phyloP scores from a whole-genome alignment of 768 basidiomycete species.

The Mycena epipterygia region DNA sequence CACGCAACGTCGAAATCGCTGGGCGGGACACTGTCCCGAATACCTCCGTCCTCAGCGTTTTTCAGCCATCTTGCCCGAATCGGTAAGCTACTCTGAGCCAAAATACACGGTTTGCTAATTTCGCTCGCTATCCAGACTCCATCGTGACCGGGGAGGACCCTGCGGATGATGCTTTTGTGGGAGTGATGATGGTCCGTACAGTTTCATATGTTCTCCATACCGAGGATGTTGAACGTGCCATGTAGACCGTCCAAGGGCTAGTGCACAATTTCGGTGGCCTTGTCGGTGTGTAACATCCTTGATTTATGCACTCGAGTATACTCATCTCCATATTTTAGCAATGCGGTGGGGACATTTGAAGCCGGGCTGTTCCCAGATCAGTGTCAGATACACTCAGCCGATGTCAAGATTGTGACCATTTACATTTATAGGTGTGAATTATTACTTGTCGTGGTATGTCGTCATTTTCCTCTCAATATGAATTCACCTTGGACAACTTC shows the following conservation, averaged over 20 bases:
- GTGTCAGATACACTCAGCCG: constrained; percentile 66
- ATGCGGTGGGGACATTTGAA: constrained; percentile 83
- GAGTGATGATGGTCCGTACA: constrained; percentile 75
- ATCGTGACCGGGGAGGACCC: not conserved
- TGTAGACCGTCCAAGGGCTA: constrained; percentile 79
- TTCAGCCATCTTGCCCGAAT: not conserved
- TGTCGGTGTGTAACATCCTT: constrained; percentile 60
- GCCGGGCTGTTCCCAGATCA: constrained; percentile 70
- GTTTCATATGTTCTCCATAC: not conserved
- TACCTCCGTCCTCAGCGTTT: not conserved
- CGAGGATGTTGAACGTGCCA: not conserved
- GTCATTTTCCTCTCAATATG: not conserved
- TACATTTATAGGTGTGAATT: constrained; percentile 71
- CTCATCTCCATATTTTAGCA: constrained; percentile 49
- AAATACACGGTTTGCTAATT: not conserved
- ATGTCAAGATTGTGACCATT: constrained; percentile 79
- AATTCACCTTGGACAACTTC: not conserved
- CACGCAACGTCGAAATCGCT: not conserved
- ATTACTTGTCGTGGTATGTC: constrained; percentile 81
- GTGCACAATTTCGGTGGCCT: constrained; percentile 79
- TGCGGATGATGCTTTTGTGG: constrained; percentile 76
- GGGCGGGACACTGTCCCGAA: not conserved
- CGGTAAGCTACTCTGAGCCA: not conserved
- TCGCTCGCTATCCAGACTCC: not conserved
- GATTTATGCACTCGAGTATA: not conserved